Evolutionary conservation across 257 asterid species (phyloP).

Genomic region (Fraxinus excelsior): DNA sequence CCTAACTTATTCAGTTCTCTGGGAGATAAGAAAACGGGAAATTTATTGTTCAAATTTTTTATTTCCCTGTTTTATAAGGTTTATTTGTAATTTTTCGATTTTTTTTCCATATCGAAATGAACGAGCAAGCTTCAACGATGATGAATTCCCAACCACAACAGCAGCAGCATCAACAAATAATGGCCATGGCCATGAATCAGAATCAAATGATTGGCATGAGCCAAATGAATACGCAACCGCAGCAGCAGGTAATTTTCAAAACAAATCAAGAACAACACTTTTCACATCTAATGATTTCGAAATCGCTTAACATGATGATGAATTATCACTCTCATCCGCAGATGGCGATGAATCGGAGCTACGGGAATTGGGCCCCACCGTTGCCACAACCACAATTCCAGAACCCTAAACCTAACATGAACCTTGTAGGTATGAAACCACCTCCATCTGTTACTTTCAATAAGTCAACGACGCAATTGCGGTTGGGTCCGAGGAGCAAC

Average conservation of each 20-base stretch:
- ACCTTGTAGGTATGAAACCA: conserved; percentile 34
- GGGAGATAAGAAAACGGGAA: neutral
- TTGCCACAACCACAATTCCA: conserved; percentile 42
- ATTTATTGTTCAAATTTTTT: neutral
- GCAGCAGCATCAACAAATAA: conserved; percentile 41
- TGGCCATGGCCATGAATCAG: conserved; percentile 48
- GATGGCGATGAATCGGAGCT: conserved; percentile 63
- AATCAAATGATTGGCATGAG: conserved; percentile 40
- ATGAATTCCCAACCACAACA: conserved; percentile 39
- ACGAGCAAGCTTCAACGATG: conserved; percentile 57
- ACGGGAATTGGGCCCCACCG: conserved; percentile 65
- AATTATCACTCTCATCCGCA: conserved; percentile 27
- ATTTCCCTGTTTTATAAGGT: neutral
- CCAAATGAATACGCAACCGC: conserved; percentile 44
- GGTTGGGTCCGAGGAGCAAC: conserved; percentile 47
- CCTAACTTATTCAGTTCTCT: neutral
- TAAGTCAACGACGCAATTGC: conserved; percentile 65
- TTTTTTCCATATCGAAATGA: conserved; percentile 39
- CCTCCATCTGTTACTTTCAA: conserved; percentile 27
- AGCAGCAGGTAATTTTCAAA: conserved; percentile 43
- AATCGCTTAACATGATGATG: conserved; percentile 7
- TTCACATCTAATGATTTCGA: neutral
- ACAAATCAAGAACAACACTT: conserved; percentile 14
- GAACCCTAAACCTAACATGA: conserved; percentile 46
- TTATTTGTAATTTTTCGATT: neutral